Evolutionary conservation across 345 rosid genomes (phyloP).

Genomic region (Eucalyptus pauciflora): DNA sequence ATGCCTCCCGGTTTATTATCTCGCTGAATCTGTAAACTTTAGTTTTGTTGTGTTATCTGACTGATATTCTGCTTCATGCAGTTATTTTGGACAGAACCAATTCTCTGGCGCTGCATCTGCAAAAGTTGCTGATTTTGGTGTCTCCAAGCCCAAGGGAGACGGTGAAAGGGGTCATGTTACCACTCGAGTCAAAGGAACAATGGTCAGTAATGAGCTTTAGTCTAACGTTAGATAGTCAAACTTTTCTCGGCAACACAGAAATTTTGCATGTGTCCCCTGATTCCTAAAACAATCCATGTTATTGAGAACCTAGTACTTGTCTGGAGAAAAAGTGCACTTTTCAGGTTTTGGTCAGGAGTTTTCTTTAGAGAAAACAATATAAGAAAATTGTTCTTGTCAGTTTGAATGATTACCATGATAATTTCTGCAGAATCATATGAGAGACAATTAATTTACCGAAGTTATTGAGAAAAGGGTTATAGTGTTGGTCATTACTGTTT

Average conservation of each 20-base stretch:
- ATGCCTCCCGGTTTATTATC: not conserved
- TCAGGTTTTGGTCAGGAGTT: not conserved
- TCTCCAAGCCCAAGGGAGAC: conserved; percentile 59
- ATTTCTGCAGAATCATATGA: not conserved
- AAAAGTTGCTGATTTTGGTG: conserved; percentile 93
- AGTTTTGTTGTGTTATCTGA: not conserved
- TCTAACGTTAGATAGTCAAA: not conserved
- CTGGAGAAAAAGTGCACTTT: not conserved
- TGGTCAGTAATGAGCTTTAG: conserved; percentile 34
- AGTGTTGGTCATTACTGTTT: not conserved
- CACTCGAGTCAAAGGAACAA: conserved; percentile 95
- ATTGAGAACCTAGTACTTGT: not conserved
- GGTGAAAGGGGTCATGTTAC: conserved; percentile 57
- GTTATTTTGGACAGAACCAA: conserved; percentile 69
- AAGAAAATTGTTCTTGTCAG: not conserved
- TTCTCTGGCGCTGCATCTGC: conserved; percentile 42
- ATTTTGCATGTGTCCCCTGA: not conserved
- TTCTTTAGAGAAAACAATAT: not conserved
- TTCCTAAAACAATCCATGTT: not conserved
- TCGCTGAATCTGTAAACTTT: not conserved
- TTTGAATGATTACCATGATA: not conserved
- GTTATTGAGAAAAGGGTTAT: not conserved
- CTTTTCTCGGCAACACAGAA: not conserved
- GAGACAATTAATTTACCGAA: not conserved
- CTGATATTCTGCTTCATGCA: conserved; percentile 3